A percentile compares a stretch with the other conserved stretches of the same genome.
These are phyloP conservation scores for Phaeodactylum tricornutum DNA, from an alignment of 108 stramenopile species.

Conservation along the genomic window DNA sequence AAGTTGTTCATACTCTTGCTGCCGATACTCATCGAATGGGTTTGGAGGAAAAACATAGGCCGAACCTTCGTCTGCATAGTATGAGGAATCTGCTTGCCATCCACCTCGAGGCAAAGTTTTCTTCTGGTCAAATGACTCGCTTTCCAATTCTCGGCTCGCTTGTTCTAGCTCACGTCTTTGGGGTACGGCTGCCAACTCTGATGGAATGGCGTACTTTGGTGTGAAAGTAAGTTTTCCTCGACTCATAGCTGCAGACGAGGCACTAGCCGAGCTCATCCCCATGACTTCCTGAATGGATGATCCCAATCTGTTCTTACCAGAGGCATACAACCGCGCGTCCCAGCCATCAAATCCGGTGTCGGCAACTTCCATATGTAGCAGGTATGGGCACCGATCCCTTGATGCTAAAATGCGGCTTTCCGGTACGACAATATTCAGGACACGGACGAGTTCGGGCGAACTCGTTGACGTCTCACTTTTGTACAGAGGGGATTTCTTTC, in stretches of 20 bases:
- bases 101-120: slow-evolving; percentile 21
- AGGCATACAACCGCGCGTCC: slow-evolving; percentile 73
- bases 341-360: slow-evolving; percentile 72
- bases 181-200: too few species aligned
- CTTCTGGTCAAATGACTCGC: too few species aligned
- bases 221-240: too few species aligned
- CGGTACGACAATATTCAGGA: slow-evolving; percentile 58
- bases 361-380: slow-evolving; percentile 72
- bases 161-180: too few species aligned
- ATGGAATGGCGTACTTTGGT: slow-evolving; percentile 28
- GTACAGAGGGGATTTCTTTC: not conserved
- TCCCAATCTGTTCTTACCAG: slow-evolving; percentile 37
- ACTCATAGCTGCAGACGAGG: too few species aligned
- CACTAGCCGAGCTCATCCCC: slow-evolving; percentile 3
- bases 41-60: slow-evolving; percentile 11
- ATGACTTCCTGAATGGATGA: slow-evolving; percentile 69
- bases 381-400: slow-evolving; percentile 70
- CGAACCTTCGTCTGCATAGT: too few species aligned
- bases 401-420: slow-evolving; percentile 60
- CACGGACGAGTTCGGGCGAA: slow-evolving; percentile 49
- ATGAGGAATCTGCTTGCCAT: slow-evolving; percentile 12
- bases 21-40: slow-evolving; percentile 42
- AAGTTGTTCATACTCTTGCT: slow-evolving; percentile 52
- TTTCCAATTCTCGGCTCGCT: too few species aligned
- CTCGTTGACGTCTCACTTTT: not conserved